Evolutionary conservation across 495 filamentous ascomycete species (phyloP), one percentile per base, ranked within the genome.

Genomic region (Acidomyces sp.): DNA sequence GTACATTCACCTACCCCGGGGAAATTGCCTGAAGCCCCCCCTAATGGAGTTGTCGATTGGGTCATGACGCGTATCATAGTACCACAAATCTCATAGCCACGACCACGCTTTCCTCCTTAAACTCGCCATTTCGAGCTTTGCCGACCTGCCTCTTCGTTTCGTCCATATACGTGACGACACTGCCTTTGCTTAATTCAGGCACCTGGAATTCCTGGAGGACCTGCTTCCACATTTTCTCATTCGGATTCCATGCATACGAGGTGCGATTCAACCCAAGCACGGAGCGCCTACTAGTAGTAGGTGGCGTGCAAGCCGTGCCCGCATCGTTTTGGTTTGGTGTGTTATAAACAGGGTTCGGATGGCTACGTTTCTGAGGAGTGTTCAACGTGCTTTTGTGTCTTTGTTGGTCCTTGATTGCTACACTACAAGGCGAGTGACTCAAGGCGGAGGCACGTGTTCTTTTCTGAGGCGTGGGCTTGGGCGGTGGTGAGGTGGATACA

Each of bases 1-100:
- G n/a, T n/a, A n/a, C n/a, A n/a, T n/a, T n/a, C n/a, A n/a, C n/a
- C n/a, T n/a, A n/a, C n/a, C n/a, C n/a, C n/a, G n/a, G n/a, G n/a
- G n/a, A n/a, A n/a, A n/a, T n/a, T n/a, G n/a, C n/a, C n/a, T n/a
- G n/a, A n/a, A n/a, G n/a, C n/a, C n/a, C n/a, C n/a, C n/a, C n/a
- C n/a, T n/a, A n/a, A n/a, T n/a, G n/a, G n/a, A n/a, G n/a, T n/a
- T n/a, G n/a, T n/a, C n/a, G n/a, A n/a, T n/a, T n/a, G n/a, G n/a
- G n/a, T n/a, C n/a, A n/a, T n/a, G n/a, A n/a, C n/a, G n/a, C n/a
- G n/a, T n/a, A 29, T 48, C 25, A 48, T 9, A 37, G 52, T 33
- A 68, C 45, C 19, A 67, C 26, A 45, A 61, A 68, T 41, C 66
- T 57, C 37, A 64, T 55, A 13, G 60, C 66, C 36, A 65, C 52